Conservation (phyloP, 1,139 yeast genomes). For the Blastobotrys capitulatus region DNA sequence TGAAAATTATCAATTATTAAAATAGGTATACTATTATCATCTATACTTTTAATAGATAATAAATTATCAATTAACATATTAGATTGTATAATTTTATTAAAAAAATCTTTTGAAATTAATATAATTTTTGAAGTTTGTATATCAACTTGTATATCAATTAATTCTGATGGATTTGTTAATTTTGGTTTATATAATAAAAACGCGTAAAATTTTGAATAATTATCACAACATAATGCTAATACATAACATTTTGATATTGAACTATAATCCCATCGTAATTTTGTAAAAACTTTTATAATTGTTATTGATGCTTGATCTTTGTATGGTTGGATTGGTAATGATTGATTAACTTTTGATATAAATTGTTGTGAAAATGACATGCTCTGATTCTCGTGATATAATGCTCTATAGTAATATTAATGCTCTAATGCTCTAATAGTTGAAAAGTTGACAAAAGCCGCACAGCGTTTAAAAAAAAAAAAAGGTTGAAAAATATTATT, state of each 20-base stretch:
- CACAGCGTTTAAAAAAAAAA: neutral
- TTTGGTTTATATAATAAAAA: neutral
- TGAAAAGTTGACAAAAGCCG: neutral
- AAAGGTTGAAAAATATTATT: neutral
- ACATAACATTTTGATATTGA: neutral
- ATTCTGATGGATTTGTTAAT: neutral
- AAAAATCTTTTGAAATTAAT: neutral
- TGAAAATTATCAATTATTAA: neutral
- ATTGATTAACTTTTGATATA: neutral
- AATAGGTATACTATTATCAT: neutral
- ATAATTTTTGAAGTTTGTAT: neutral
- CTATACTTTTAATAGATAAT: neutral
- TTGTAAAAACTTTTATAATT: neutral
- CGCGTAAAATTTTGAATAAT: neutral
- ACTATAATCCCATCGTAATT: neutral
- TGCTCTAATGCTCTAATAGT: too few relatives aligned
- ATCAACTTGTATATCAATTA: neutral
- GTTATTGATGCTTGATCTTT: neutral
- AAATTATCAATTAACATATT: neutral
- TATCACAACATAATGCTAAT: conserved; percentile 1
- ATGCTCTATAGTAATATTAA: too few relatives aligned
- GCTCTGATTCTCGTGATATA: too few relatives aligned
- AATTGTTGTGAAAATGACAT: neutral
- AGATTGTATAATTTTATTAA: neutral
- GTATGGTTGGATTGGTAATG: neutral